Base-by-base conservation (phyloP, 2,329 filamentous ascomycete species). In the Fusarium palustre region DNA sequence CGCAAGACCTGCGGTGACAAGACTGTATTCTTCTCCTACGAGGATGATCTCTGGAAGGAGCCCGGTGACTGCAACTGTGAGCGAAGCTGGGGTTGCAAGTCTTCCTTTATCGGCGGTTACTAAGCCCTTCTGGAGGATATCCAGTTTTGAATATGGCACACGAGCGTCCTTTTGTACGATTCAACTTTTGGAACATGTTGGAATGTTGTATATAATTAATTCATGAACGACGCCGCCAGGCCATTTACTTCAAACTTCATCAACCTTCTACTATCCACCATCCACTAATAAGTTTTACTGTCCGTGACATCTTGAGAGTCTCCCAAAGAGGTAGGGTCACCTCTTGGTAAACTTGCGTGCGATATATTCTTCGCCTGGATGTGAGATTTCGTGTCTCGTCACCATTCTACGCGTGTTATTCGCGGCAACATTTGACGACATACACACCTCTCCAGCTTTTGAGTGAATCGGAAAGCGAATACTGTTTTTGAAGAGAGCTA, bases 21-120 rank as follows among this genome's bases (percentile, higher is more conserved):
- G 81, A 87, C 89, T 43, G 89, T 93, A 79, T 90, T 97, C 84
- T 97, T 97, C 88, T 92, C 90, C 72, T 93, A 86, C 82, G 84
- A 87, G 75, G 84, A 97, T 76, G 94, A 97, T 79, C 69, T 80
- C 72, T 98, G 94, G 94, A 97, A 97, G 90, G 75, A 81, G 41
- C 81, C 87, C 31, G 91, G 91, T 72, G 79, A 81, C 34, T 92
- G 89, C 81, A 81, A 82, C 66, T 93, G 94, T 75, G 94, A 97
- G 90, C 88, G 90, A 82, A 85, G 86, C 85, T 97, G 93, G 88
- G 93, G 94, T 68, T 90, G 75, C 68, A 68, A 68, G 60, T 52
- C 52, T 55, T 70, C 69, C 58, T 77, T 78, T 69, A 56, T 46
- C 15, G 28, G 48, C 28, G 48, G 54, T 36, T 60, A 60, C 72